phyloP scores from a whole-genome alignment of 2,329 filamentous ascomycete species.

The Sporothrix protearum region DNA sequence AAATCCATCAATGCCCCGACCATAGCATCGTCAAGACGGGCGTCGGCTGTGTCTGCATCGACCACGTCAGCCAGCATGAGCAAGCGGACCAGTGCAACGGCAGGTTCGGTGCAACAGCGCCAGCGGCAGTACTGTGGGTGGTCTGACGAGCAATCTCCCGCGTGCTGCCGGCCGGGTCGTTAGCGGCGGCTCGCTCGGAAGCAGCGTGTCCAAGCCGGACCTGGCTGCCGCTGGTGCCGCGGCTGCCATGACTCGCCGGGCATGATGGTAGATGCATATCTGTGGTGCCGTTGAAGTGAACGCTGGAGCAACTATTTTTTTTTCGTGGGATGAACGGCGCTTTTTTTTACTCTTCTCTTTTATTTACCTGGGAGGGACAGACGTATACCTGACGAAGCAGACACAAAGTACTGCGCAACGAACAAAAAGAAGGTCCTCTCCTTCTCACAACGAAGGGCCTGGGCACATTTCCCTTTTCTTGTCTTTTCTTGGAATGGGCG shows the following conservation, averaged over 20 bases:
- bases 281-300: not conserved
- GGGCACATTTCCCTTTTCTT: not conserved
- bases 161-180: constrained; percentile 54
- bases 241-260: constrained; percentile 56
- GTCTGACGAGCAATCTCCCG: constrained; percentile 50
- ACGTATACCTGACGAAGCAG: not conserved
- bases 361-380: not conserved
- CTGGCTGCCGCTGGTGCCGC: constrained; percentile 57
- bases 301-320: not conserved
- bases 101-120: constrained; percentile 27
- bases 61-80: constrained; percentile 36
- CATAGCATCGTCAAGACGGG: constrained; percentile 28
- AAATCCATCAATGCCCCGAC: constrained; percentile 45
- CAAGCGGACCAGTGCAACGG: constrained; percentile 54
- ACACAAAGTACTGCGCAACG: not conserved
- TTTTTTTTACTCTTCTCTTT: not conserved
- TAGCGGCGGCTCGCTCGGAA: constrained; percentile 36
- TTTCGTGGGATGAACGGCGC: not conserved
- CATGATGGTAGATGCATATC: constrained; percentile 30
- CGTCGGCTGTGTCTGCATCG: constrained; percentile 42
- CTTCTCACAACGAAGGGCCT: not conserved
- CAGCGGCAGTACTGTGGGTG: constrained; percentile 33
- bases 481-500: constrained; percentile 10
- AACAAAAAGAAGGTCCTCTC: not conserved
- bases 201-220: constrained; percentile 48